Base-by-base conservation (phyloP, 345 rosid species). In the Odontarrhena argentea region DNA sequence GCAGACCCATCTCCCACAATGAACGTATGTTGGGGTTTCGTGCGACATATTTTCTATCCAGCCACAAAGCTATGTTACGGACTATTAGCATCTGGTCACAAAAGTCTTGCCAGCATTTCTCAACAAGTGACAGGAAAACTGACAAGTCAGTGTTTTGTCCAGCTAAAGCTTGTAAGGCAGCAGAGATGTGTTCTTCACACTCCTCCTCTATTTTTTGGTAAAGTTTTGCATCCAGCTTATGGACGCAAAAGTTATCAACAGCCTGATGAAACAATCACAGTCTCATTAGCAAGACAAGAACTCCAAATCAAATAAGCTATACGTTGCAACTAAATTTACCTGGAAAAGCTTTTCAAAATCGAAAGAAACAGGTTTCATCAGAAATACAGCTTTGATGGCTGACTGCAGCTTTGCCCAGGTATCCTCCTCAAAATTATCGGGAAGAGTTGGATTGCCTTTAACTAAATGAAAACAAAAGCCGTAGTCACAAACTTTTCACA, bases 1-100 rank as follows among this genome's bases (percentile, higher is more conserved):
- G 96, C 86, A 91, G 79, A 60, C 96, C 97, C 96, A 88, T 88
- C 75, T 88, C 96, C 97, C 97, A 91, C 68, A 91, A 64, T 1
- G 93, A 91, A 18, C 84, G 84, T 41, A 86, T 89, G 79, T 72
- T 78, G 44, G 87, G 86, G 70, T 79, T 85, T 75, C 81, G 96
- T 76, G 85, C 88, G 75, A 88, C 96, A 55, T 88, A 86, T 43
- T 90, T 88, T 78, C 91, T 81, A 70, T 91, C 97, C 12, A 91
- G 83, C 74, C 70, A 79, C 82, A 91, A 85, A 67, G 97, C 96
- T 81, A 91, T 88, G 68, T 88, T 76, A 68, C 97, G 93, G 69
- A 91, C 88, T 96, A 85, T 85, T 74, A 91, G 71, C 87, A 91
- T 86, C 82, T 91, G 96, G 77, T 91, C 83, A 48, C 96, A 91